These are phyloP conservation scores for Furcasterigmium sp. DNA, from an alignment of 2,329 filamentous ascomycete genomes.

Conservation along the genomic window DNA sequence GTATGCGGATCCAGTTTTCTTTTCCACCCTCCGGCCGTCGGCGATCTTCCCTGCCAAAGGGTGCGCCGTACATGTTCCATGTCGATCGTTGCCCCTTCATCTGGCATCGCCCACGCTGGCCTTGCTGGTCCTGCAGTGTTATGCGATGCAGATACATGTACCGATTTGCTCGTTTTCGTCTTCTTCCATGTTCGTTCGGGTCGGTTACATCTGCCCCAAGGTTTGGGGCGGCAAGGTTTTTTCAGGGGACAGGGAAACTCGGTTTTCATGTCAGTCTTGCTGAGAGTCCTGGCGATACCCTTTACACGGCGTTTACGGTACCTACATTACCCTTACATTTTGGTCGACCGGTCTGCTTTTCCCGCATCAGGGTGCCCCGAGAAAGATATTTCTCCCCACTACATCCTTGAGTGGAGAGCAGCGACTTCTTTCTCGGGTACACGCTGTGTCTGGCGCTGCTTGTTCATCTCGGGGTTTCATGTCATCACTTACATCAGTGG, in stretches of 20 bases:
- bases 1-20: background rate
- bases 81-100: background rate
- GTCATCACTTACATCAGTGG: too few species aligned
- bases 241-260: conserved; percentile 5
- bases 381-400: too few species aligned
- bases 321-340: background rate
- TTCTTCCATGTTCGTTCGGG: conserved; percentile 2
- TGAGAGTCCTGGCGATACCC: conserved; percentile 14
- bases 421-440: too few species aligned
- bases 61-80: background rate
- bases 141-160: background rate
- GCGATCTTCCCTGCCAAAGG: background rate
- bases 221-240: conserved; percentile 1
- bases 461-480: too few species aligned
- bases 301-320: conserved; percentile 9
- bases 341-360: background rate
- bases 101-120: background rate
- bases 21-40: background rate
- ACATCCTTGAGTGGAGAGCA: too few species aligned
- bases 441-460: too few species aligned
- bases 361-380: too few species aligned
- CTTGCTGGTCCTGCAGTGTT: conserved; percentile 2
- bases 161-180: conserved; percentile 5
- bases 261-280: conserved; percentile 6
- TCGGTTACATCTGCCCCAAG: background rate